Base-by-base conservation (phyloP, 768 basidiomycete species). In the Cubamyces lactineus region DNA sequence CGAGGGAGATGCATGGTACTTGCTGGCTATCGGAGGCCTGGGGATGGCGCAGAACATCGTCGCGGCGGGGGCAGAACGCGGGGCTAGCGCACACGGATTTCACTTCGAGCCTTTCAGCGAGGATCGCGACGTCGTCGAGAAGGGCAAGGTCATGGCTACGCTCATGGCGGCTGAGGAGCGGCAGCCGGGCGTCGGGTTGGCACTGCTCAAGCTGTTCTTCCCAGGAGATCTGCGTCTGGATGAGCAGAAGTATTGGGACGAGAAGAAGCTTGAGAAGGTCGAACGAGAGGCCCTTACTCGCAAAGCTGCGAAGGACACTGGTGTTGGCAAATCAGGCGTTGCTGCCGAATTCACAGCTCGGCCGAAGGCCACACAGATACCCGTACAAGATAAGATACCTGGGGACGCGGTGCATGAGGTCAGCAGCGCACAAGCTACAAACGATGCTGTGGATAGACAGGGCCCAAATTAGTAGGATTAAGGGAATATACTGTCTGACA, bases 1-100 rank as follows among this genome's bases (percentile, higher is more conserved):
- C 15, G 19, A 53, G n/a, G 53, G 3, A 21, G 59, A 66, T 53
- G 61, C 70, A 13, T 72, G 71, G 71, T 72, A 67, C 48, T 57
- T 56, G n/a, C 59, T 70, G 11, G 67, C 66, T 2, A 45, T 72
- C 24, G 70, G 71, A 12, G 62, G 60, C 9, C 58, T 71, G 16
- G 71, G 71, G 13, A 72, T 71, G 70, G 53, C 61, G 39, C 71
- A 72, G 57, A 71, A 72, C 59, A 59, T 66, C 50, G 43, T 69
- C 48, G 65, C 68, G 7, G 69, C 68, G 9, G 71, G 71, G 5
- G 71, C 64, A n/a, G 48, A 58, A 45, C 63, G 71, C 24, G 54
- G 49, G 45, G 60, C 67, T 16, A 60, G 57, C 21, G 69, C 71
- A 13, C 63, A 65, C 38, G 71, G 71, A 1, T 62, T 72, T 17